Percentiles rank a stretch among this genome's conserved stretches.
Evolutionary conservation across 768 basidiomycete genomes (phyloP).

Genomic region (Tremella mesenterica): DNA sequence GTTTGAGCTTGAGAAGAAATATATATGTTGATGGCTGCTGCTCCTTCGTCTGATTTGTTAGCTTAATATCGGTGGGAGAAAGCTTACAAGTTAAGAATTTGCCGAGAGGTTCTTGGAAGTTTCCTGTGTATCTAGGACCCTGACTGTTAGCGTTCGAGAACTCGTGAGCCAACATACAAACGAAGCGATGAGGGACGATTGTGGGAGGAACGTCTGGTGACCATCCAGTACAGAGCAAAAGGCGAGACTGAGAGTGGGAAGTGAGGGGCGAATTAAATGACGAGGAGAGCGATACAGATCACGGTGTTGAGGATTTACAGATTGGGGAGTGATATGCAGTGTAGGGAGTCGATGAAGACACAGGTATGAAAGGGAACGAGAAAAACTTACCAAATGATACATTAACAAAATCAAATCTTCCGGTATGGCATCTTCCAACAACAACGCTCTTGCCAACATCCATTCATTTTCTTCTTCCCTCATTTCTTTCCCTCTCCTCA

Average conservation of each 20-base stretch:
- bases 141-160: too few relatives aligned
- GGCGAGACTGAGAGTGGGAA: too few relatives aligned
- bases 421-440: conserved; percentile 35
- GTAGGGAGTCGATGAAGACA: too few relatives aligned
- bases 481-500: too few relatives aligned
- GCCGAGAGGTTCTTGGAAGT: conserved; percentile 38
- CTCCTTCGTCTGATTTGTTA: conserved; percentile 33
- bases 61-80: not conserved
- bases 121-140: conserved; percentile 42
- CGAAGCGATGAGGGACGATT: not conserved
- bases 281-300: too few relatives aligned
- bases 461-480: conserved; percentile 38
- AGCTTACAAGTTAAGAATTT: conserved; percentile 42
- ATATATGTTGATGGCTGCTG: conserved; percentile 42
- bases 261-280: too few relatives aligned
- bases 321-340: too few relatives aligned
- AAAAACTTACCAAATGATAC: conserved; percentile 41
- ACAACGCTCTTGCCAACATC: conserved; percentile 32
- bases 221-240: too few relatives aligned
- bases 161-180: not conserved
- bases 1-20: conserved; percentile 27
- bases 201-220: too few relatives aligned
- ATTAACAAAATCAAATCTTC: conserved; percentile 41
- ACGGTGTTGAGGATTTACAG: too few relatives aligned
- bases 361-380: not conserved